Evolutionary conservation across 1,139 yeast genomes (phyloP).

Genomic region (Scheffersomyces illinoinensis): DNA sequence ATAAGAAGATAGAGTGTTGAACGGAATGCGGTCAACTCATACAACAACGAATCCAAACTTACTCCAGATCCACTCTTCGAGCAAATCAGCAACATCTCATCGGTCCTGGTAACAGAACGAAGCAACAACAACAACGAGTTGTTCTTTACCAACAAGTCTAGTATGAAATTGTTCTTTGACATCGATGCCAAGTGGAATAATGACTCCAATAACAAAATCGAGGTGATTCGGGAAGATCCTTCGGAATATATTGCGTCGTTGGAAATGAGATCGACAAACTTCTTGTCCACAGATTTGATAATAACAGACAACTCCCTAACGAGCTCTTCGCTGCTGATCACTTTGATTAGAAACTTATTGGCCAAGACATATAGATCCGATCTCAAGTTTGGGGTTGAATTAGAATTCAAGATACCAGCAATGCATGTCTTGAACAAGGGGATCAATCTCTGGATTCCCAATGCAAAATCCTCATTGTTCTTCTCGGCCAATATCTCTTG

Average conservation of each 20-base stretch:
- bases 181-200: slow-evolving; percentile 58
- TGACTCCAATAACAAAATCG: slow-evolving; percentile 71
- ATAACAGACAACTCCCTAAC: slow-evolving; percentile 51
- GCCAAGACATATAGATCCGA: slow-evolving; percentile 77
- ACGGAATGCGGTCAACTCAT: slow-evolving; percentile 77
- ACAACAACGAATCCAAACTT: slow-evolving; percentile 54
- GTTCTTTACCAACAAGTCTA: slow-evolving; percentile 61
- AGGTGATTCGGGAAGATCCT: slow-evolving; percentile 75
- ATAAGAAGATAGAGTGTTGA: slow-evolving; percentile 68
- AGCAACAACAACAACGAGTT: slow-evolving; percentile 67
- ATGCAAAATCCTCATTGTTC: slow-evolving; percentile 26
- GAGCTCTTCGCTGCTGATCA: slow-evolving; percentile 39
- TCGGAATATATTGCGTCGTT: slow-evolving; percentile 82
- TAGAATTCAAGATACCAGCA: slow-evolving; percentile 68
- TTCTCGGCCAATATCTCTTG: slow-evolving; percentile 29
- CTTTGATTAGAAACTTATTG: slow-evolving; percentile 62
- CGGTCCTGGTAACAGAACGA: slow-evolving; percentile 67
- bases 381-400: slow-evolving; percentile 66
- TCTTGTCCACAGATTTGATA: slow-evolving; percentile 60
- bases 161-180: slow-evolving; percentile 53
- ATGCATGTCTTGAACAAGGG: slow-evolving; percentile 74
- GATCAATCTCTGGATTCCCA: slow-evolving; percentile 51
- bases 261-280: slow-evolving; percentile 63
- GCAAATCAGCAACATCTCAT: slow-evolving; percentile 54
- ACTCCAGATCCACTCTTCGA: slow-evolving; percentile 32